Conservation (phyloP, 345 rosid species). For the Adansonia digitata region DNA sequence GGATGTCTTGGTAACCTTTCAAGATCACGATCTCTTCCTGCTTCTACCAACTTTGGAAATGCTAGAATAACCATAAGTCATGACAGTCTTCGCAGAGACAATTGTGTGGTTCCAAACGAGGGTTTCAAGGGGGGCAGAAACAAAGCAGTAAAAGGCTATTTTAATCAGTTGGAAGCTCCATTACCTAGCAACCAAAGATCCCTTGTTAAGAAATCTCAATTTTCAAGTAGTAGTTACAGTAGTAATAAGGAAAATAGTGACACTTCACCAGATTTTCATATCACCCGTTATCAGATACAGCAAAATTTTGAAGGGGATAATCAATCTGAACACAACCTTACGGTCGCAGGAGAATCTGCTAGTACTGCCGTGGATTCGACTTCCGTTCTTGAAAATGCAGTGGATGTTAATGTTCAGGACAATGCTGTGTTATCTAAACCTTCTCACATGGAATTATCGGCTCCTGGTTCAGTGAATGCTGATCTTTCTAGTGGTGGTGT, state of each 20-base stretch:
- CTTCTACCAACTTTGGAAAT: conserved; percentile 39
- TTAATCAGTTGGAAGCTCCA: conserved; percentile 34
- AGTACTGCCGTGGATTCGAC: conserved; percentile 23
- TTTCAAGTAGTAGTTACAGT: not conserved
- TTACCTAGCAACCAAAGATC: conserved; percentile 40
- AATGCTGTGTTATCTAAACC: conserved; percentile 29
- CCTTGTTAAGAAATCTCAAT: conserved; percentile 31
- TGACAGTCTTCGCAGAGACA: conserved; percentile 42
- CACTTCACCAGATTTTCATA: conserved; percentile 40
- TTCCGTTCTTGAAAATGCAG: conserved; percentile 36
- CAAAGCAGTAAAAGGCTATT: conserved; percentile 37
- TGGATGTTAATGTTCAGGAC: conserved; percentile 32
- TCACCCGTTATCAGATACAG: conserved; percentile 27
- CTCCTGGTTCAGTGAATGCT: conserved; percentile 27
- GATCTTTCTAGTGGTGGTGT: conserved; percentile 30
- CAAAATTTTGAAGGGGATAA: conserved; percentile 25
- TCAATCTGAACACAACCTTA: conserved; percentile 28
- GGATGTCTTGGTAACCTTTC: conserved; percentile 35
- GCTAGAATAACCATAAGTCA: conserved; percentile 32
- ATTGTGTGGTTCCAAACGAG: conserved; percentile 45
- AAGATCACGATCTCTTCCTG: conserved; percentile 71
- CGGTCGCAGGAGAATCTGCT: conserved; percentile 33
- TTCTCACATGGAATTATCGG: conserved; percentile 28
- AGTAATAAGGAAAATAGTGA: conserved; percentile 18
- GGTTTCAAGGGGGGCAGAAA: conserved; percentile 38